Evolutionary conservation across 2,329 filamentous ascomycete species (phyloP), one percentile per base, ranked within the genome.

Genomic region (Aspergillus flavus): DNA sequence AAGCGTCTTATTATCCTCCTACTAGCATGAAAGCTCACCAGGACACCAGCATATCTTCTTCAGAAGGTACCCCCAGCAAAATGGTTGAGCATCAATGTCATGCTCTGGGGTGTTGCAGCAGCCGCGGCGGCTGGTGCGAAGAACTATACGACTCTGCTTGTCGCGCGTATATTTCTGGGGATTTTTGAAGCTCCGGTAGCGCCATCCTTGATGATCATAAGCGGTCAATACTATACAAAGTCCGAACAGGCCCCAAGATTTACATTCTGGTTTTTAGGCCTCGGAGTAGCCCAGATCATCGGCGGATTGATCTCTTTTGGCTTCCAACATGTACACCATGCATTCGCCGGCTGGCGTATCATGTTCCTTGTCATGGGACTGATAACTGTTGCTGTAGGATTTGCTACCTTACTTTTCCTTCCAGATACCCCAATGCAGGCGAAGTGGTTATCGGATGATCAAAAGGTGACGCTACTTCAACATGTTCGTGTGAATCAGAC

Each of bases 111-210:
- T 10, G 55, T 73, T 10, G 72, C 69, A 5, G 72, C 71, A 2
- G 73, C 73, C 12, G 71, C 70, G 62, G 84, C 83, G 28, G 84
- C 85, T 0, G 86, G 84, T 3, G 82, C 84, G 16, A 79, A 81
- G 57, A 82, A 83, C 71, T 89, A 87, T 70, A 77, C 73, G 26
- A 82, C 81, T 0, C 74, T 89, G 9, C 79, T 89, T 4, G 82
- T 82, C 21, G 82, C 84, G 1, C 82, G 87, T 14, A 78, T 87
- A 66, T 85, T 88, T 66, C 77, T 89, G 1, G 87, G 87, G 36
- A 82, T 87, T 57, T 88, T 89, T 62, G 87, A 83, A 67, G 85
- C 87, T 3, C 85, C 85, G 3, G 85, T 89, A 60, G 84, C 83
- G 1, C 87, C 87, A 1, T 86, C 83, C 1, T 74, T 89, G 61